A percentile compares a stretch with the other conserved stretches of the same genome.
Conservation (phyloP, 768 basidiomycete species). For the Megacollybia marginata region DNA sequence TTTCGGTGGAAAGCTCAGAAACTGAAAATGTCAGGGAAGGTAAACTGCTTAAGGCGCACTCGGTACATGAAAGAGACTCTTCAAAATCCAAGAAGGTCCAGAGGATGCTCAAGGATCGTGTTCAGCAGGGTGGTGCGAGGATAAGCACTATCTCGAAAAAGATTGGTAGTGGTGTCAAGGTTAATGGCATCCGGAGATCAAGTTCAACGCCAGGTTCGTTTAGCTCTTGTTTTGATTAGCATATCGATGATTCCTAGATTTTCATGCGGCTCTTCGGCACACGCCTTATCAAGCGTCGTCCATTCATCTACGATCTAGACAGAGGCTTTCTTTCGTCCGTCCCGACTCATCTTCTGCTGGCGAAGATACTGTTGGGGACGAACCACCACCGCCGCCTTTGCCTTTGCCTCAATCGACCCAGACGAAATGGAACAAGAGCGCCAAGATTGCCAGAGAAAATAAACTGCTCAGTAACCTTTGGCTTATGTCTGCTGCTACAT, state of each 20-base stretch:
- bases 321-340: slow-evolving; percentile 45
- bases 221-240: background rate
- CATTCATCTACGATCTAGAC: slow-evolving; percentile 61
- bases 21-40: slow-evolving; percentile 8
- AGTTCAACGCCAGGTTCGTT: slow-evolving; percentile 63
- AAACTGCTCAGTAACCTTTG: slow-evolving; percentile 79
- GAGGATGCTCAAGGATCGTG: slow-evolving; percentile 65
- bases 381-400: slow-evolving; percentile 39
- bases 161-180: slow-evolving; percentile 58
- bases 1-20: slow-evolving; percentile 6
- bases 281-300: slow-evolving; percentile 68
- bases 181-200: slow-evolving; percentile 49
- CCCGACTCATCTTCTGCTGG: slow-evolving; percentile 15
- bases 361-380: slow-evolving; percentile 26
- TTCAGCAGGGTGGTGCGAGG: slow-evolving; percentile 65
- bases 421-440: slow-evolving; percentile 29
- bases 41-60: slow-evolving; percentile 4
- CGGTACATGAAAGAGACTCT: slow-evolving; percentile 18
- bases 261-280: slow-evolving; percentile 57
- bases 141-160: slow-evolving; percentile 74
- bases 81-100: slow-evolving; percentile 63
- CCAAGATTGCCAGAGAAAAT: slow-evolving; percentile 48
- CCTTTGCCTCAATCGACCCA: slow-evolving; percentile 21
- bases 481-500: slow-evolving; percentile 92
- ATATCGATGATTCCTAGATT: slow-evolving; percentile 37